A percentile compares a stretch with the other conserved stretches of the same genome.
Conservation (phyloP, 495 filamentous ascomycete species). For the Tuber microsphaerosporum region DNA sequence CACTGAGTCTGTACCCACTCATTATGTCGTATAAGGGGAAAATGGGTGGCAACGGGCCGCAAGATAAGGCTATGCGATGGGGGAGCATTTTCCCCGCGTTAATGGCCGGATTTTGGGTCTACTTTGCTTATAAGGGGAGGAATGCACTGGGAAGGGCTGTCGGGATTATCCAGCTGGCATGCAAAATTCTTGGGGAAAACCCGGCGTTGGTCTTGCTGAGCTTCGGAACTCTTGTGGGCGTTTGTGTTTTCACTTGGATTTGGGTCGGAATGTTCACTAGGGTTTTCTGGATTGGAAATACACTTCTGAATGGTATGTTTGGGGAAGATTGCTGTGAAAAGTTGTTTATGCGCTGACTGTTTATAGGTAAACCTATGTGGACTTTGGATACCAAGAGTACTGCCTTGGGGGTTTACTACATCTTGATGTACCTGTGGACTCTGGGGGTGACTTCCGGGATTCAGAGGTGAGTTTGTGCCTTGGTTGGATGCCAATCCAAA, state of each 20-base stretch:
- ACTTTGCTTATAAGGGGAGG: conserved; percentile 69
- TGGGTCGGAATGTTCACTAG: conserved; percentile 97
- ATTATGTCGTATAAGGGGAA: conserved; percentile 76
- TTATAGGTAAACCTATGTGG: conserved; percentile 32
- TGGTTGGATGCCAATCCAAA: background rate
- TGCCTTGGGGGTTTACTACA: conserved; percentile 84
- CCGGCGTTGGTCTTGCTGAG: conserved; percentile 76
- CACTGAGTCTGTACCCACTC: conserved; percentile 85
- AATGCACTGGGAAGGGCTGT: conserved; percentile 72
- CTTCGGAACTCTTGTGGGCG: conserved; percentile 63
- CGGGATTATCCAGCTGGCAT: conserved; percentile 74
- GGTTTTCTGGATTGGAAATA: conserved; percentile 68
- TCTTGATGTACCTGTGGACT: conserved; percentile 92
- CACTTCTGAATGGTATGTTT: conserved; percentile 27
- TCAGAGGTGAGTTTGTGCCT: conserved; percentile 49
- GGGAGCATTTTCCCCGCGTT: conserved; percentile 67
- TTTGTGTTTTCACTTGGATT: conserved; percentile 84
- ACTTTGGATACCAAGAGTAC: conserved; percentile 64
- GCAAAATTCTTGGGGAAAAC: conserved; percentile 76
- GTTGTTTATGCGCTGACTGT: conserved; percentile 16
- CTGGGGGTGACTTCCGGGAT: conserved; percentile 75
- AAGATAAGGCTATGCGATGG: conserved; percentile 88
- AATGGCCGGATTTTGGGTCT: conserved; percentile 70
- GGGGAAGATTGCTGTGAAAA: background rate
- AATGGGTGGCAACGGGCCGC: conserved; percentile 61